These are phyloP conservation scores for Thinopyrum obtusiflorum DNA, from an alignment of 202 grass and related monocot species.

Conservation along the genomic window DNA sequence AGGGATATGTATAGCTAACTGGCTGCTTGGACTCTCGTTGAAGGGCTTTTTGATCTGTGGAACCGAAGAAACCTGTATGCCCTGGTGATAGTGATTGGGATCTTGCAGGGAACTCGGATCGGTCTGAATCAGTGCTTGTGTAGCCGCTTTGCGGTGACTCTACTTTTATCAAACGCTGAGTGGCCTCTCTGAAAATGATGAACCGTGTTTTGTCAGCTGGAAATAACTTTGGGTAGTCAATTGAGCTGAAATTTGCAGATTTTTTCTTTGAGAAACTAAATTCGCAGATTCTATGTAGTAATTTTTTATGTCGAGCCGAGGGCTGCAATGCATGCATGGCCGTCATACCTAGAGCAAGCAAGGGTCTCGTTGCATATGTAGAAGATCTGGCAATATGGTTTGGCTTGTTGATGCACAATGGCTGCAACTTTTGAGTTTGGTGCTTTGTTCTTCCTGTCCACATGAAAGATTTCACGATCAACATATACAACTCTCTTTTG, in stretches of 20 bases:
- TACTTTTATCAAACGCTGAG: not conserved
- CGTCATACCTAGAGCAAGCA: slow-evolving; percentile 56
- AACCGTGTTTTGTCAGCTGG: slow-evolving; percentile 16
- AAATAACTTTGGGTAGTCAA: not conserved
- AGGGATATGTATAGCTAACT: slow-evolving; percentile 6
- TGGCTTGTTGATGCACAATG: slow-evolving; percentile 60
- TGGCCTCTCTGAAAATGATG: not conserved
- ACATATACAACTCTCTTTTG: not conserved
- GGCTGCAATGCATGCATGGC: not conserved
- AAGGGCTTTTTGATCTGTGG: slow-evolving; percentile 6
- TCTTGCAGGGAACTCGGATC: slow-evolving; percentile 20
- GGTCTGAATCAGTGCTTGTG: slow-evolving; percentile 3
- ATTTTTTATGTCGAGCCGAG: not conserved
- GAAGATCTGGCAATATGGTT: slow-evolving; percentile 59
- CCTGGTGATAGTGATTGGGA: slow-evolving; percentile 13
- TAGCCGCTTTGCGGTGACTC: slow-evolving; percentile 34
- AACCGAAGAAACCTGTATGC: slow-evolving; percentile 23
- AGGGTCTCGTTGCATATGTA: slow-evolving; percentile 63
- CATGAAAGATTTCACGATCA: slow-evolving; percentile 21
- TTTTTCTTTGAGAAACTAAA: not conserved
- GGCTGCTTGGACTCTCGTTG: slow-evolving; percentile 22
- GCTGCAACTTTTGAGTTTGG: slow-evolving; percentile 62
- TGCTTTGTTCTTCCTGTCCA: slow-evolving; percentile 39
- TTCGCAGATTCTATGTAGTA: not conserved
- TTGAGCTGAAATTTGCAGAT: not conserved